phyloP scores from a whole-genome alignment of 257 asterid genomes.

The Prunella vulgaris region DNA sequence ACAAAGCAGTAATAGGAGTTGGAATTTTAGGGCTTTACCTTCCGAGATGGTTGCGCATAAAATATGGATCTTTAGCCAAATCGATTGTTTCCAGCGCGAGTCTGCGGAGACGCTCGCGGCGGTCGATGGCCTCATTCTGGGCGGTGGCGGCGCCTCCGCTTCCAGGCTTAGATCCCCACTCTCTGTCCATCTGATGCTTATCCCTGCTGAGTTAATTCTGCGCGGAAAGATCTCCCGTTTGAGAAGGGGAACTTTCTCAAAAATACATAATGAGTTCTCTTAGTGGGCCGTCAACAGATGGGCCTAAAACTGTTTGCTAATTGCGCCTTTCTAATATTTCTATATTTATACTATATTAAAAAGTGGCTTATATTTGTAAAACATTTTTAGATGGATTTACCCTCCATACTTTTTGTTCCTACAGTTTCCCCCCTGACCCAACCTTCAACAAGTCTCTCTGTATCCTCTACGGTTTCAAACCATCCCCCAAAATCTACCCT shows the following conservation, averaged over 20 bases:
- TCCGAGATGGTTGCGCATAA: slow-evolving; percentile 97
- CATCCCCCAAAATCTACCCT: too few relatives aligned
- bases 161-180: slow-evolving; percentile 99
- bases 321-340: slow-evolving; percentile 8
- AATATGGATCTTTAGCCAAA: slow-evolving; percentile 94
- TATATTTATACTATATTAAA: too few relatives aligned
- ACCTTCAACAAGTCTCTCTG: too few relatives aligned
- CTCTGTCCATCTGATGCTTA: slow-evolving; percentile 63
- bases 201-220: slow-evolving; percentile 1
- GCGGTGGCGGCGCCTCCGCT: slow-evolving; percentile 98
- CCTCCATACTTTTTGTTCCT: too few relatives aligned
- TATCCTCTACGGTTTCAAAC: too few relatives aligned
- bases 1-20: background rate
- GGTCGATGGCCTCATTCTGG: slow-evolving; percentile 94
- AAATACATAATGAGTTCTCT: background rate
- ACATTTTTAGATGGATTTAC: too few relatives aligned
- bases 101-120: slow-evolving; percentile 90
- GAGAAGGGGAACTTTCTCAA: background rate
- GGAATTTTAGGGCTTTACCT: slow-evolving; percentile 45
- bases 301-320: background rate
- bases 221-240: background rate
- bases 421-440: too few relatives aligned
- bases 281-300: background rate
- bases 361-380: too few relatives aligned
- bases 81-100: slow-evolving; percentile 94